Evolutionary conservation across 192 early-diverging fungal species (phyloP), one percentile per base, ranked within the genome.

Genomic region (Podila verticillata): DNA sequence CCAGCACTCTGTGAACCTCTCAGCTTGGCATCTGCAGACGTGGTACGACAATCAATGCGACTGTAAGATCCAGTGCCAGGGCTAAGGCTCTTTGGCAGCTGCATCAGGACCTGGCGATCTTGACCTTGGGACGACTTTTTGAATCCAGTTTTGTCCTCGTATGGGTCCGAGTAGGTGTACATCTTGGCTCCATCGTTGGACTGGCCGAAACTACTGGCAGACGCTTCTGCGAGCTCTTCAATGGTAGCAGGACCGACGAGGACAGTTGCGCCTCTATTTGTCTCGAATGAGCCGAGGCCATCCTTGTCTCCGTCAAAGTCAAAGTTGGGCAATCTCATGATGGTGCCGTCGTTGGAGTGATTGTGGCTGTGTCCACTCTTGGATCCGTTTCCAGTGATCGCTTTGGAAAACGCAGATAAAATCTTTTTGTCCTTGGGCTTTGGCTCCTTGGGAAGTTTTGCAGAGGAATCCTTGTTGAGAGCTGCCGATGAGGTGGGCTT

Each of bases 91-190:
- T 54, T 54, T 54, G 20, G 51, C 51, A 54, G 5, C 10, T 54
- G 51, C 20, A 26, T 54, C 2, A 26, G 51, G 12, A 15, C 13
- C 39, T 44, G 39, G 39, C 39, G 39, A 44, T 44, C 39, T 54
- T 54, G 51, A 17, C 51, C 39, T 44, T 44, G 51, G 24, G 17
- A 54, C 5, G 20, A 24, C 51, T 54, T 54, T 7, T 54, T 54
- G 10, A 26, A 26, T 24, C 51, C 51, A 26, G 51, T 54, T 8
- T 54, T 54, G 51, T 54, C 51, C 17, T 54, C 51, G 9, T 79
- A 79, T 7, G 69, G 75, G 29, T 79, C 69, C 3, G 75, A 65
- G 44, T 79, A 79, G 28, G 66, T 71, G 48, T 79, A 79, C 60
- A 57, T 59, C 54, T 56, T 71, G 26, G 66, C 68, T 13, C 32